phyloP scores from a whole-genome alignment of 352 stramenopile species.

The Phytophthora nicotianae region DNA sequence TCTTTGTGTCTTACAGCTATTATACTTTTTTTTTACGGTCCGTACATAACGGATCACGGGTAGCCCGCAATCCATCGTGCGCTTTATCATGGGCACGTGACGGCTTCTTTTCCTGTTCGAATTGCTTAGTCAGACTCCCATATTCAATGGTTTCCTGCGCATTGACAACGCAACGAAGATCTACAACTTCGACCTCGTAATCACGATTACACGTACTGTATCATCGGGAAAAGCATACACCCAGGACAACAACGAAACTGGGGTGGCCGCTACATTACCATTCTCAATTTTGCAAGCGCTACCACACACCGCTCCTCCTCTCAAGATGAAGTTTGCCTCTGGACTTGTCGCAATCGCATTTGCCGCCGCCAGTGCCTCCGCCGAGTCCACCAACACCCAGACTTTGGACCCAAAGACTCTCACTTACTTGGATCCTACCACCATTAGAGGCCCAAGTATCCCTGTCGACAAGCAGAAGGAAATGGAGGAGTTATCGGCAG shows the following conservation, averaged over 20 bases:
- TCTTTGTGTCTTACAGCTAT: too few species aligned
- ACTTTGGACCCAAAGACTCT: not conserved
- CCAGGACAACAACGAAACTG: too few species aligned
- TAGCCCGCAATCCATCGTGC: not conserved
- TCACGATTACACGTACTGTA: too few species aligned
- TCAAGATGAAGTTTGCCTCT: not conserved
- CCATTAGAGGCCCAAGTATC: not conserved
- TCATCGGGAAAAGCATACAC: too few species aligned
- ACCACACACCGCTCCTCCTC: not conserved
- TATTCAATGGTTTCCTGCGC: not conserved
- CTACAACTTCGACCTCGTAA: too few species aligned
- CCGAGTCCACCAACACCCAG: constrained; percentile 1
- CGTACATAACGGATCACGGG: not conserved
- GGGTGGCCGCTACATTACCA: not conserved
- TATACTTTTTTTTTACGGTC: not conserved
- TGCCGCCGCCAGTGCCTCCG: not conserved
- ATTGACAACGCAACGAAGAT: not conserved
- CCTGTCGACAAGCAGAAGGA: not conserved
- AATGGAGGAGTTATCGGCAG: not conserved
- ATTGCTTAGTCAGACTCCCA: not conserved
- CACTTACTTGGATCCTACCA: not conserved
- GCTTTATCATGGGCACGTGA: not conserved
- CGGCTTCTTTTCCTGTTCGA: not conserved
- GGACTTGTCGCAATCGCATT: not conserved
- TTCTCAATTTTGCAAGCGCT: not conserved